Percentiles rank a stretch among this genome's conserved stretches.
phyloP scores from a whole-genome alignment of 441 rosid genomes.

The Jatropha multifida region DNA sequence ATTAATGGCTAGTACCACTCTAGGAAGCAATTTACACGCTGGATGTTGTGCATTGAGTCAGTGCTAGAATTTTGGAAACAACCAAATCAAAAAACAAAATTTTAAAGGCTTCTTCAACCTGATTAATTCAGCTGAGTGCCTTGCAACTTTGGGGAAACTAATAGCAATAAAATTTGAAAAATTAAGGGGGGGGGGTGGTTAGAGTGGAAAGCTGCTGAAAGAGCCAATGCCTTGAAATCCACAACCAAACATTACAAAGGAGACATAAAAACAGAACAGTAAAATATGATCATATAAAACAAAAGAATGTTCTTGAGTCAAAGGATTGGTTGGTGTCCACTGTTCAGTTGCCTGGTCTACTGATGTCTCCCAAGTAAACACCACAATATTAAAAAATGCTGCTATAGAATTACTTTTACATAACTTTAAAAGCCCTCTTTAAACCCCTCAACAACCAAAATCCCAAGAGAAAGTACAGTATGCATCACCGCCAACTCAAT shows the following conservation, averaged over 20 bases:
- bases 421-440: constrained; percentile 13
- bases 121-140: background rate
- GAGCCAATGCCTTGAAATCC: constrained; percentile 6
- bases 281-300: constrained; percentile 6
- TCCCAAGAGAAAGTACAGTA: constrained; percentile 14
- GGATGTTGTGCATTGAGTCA: background rate
- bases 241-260: background rate
- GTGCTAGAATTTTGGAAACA: constrained; percentile 1
- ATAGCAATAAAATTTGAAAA: background rate
- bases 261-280: background rate
- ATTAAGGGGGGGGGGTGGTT: no score
- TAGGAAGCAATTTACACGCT: constrained; percentile 1
- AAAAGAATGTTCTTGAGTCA: constrained; percentile 6
- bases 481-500: background rate
- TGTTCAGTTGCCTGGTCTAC: background rate
- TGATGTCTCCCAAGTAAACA: constrained; percentile 4
- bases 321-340: constrained; percentile 8
- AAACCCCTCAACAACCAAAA: constrained; percentile 15
- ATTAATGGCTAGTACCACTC: background rate
- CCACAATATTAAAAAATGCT: background rate
- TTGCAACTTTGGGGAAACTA: background rate
- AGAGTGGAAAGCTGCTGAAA: background rate
- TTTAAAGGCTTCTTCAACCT: background rate
- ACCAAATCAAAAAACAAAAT: background rate
- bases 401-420: background rate